These are phyloP conservation scores for Luvunga scandens DNA, from an alignment of 345 rosid genomes.

Conservation along the genomic window DNA sequence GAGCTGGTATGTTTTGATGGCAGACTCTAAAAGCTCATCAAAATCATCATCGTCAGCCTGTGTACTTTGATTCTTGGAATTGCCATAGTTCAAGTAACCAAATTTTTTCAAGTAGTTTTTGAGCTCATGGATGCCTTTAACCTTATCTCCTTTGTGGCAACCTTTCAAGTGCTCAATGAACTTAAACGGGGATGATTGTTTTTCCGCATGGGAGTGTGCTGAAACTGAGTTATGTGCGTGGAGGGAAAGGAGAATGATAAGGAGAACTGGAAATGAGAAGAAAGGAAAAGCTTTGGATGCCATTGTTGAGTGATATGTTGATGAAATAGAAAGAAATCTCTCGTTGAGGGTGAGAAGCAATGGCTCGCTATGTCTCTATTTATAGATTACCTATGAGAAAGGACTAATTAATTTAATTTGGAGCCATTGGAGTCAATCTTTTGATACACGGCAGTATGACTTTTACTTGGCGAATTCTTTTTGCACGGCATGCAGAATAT, in stretches of 20 bases:
- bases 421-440: too few species aligned
- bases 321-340: too few species aligned
- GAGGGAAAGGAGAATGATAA: neutral
- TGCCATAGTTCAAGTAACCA: slow-evolving; percentile 27
- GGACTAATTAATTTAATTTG: too few species aligned
- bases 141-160: slow-evolving; percentile 27
- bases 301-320: neutral
- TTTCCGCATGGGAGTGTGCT: neutral
- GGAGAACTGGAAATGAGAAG: neutral
- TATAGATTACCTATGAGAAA: too few species aligned
- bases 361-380: too few species aligned
- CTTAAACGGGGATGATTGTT: slow-evolving; percentile 7
- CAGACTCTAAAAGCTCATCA: slow-evolving; percentile 29
- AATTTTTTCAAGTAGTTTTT: slow-evolving; percentile 30
- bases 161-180: slow-evolving; percentile 33
- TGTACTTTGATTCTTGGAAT: neutral
- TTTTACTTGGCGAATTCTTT: too few species aligned
- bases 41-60: slow-evolving; percentile 24
- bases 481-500: too few species aligned
- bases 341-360: too few species aligned
- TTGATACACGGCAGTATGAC: too few species aligned
- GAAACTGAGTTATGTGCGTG: neutral
- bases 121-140: slow-evolving; percentile 25
- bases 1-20: slow-evolving; percentile 34
- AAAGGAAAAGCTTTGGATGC: neutral